A percentile compares a stretch with the other conserved stretches of the same genome.
These are phyloP conservation scores for Helotiales sp. DNA, from an alignment of 2,329 filamentous ascomycete species.

Conservation along the genomic window DNA sequence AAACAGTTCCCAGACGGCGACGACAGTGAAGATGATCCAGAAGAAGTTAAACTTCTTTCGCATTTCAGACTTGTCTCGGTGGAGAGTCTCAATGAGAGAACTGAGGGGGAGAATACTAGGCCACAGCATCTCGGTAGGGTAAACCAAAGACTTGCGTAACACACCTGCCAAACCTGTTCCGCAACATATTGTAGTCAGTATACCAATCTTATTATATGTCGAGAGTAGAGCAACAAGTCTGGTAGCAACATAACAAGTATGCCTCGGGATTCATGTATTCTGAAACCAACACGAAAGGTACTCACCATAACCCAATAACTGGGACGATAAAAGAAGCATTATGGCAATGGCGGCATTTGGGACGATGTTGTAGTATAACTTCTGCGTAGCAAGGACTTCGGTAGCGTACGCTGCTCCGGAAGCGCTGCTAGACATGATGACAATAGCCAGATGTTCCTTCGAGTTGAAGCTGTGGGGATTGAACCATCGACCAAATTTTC, in stretches of 20 bases:
- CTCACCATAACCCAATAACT: conserved; percentile 50
- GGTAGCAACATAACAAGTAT: too few relatives aligned
- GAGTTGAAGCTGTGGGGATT: conserved; percentile 41
- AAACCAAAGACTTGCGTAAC: conserved; percentile 44
- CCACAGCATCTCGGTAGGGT: conserved; percentile 36
- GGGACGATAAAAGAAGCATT: conserved; percentile 47
- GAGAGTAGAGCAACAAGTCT: too few relatives aligned
- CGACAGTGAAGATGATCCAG: conserved; percentile 9
- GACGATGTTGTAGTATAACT: conserved; percentile 43
- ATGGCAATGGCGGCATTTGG: conserved; percentile 40
- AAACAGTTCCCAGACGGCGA: conserved; percentile 49
- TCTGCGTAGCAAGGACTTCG: conserved; percentile 45
- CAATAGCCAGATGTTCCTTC: conserved; percentile 39
- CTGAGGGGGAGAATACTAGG: conserved; percentile 40
- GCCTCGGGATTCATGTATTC: too few relatives aligned
- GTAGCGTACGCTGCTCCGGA: conserved; percentile 36
- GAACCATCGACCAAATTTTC: conserved; percentile 38
- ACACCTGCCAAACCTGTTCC: conserved; percentile 47
- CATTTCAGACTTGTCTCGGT: conserved; percentile 38
- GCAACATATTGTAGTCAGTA: too few relatives aligned
- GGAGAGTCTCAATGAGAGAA: conserved; percentile 41
- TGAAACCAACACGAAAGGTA: too few relatives aligned
- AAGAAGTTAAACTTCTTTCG: conserved; percentile 37
- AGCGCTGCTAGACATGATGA: conserved; percentile 46
- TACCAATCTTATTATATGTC: too few relatives aligned